Conservation (phyloP, 2,329 filamentous ascomycete genomes). For the Aspergillus quadricinctus region DNA sequence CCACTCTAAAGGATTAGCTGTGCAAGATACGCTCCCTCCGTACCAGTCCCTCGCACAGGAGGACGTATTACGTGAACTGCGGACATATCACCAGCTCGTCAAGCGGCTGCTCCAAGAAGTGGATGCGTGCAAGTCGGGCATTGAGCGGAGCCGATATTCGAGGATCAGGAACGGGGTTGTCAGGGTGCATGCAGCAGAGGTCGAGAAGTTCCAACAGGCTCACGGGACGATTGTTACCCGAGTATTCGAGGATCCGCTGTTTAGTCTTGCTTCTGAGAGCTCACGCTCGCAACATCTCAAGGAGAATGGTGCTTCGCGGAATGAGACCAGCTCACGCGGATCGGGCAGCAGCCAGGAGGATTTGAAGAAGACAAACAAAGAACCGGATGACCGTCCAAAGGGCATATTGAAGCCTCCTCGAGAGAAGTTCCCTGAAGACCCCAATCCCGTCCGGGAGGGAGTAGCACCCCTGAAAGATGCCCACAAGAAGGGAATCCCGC, state of each 20-base stretch:
- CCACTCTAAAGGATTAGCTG: background rate
- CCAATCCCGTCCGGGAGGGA: conserved; percentile 77
- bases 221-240: background rate
- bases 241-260: background rate
- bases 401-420: conserved; percentile 83
- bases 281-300: conserved; percentile 22
- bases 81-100: background rate
- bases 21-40: background rate
- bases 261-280: background rate
- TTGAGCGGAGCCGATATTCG: background rate
- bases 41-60: background rate
- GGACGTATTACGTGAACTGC: background rate
- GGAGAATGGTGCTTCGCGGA: conserved; percentile 11
- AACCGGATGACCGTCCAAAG: conserved; percentile 64
- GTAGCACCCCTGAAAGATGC: conserved; percentile 92
- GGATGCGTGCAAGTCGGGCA: background rate
- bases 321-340: conserved; percentile 16
- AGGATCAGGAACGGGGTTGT: background rate
- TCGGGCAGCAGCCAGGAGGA: conserved; percentile 18
- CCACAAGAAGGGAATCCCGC: conserved; percentile 65
- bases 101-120: background rate
- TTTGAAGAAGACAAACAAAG: conserved; percentile 37
- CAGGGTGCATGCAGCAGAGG: background rate
- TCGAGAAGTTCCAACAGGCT: background rate
- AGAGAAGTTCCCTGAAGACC: conserved; percentile 79